Conservation (phyloP, 2,329 filamentous ascomycete genomes). For the Didymella sp. region DNA sequence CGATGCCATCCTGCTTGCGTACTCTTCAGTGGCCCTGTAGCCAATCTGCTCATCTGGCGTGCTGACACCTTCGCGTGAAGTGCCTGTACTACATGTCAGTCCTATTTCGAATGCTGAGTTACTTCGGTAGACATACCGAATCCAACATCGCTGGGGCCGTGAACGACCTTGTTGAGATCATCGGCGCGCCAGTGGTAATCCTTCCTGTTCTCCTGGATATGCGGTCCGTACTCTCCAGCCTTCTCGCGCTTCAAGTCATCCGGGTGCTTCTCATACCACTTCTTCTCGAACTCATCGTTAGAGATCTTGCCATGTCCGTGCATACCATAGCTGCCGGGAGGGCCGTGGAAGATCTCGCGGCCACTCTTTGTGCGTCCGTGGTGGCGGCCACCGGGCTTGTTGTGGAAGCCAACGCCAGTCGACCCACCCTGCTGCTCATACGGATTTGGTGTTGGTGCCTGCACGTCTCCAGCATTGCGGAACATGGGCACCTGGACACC, state of each 20-base stretch:
- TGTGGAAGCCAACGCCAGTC: conserved; percentile 60
- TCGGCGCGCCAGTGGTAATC: conserved; percentile 89
- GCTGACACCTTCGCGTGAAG: conserved; percentile 66
- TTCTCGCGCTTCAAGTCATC: conserved; percentile 78
- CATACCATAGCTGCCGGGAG: conserved; percentile 90
- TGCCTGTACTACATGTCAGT: conserved; percentile 63
- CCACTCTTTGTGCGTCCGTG: conserved; percentile 72
- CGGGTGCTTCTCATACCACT: conserved; percentile 92
- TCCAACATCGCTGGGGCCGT: conserved; percentile 63
- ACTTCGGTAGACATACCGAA: conserved; percentile 56
- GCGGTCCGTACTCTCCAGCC: conserved; percentile 67
- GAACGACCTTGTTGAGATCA: conserved; percentile 88
- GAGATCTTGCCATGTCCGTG: conserved; percentile 82
- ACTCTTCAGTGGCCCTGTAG: conserved; percentile 86
- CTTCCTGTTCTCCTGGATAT: conserved; percentile 64
- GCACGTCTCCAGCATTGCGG: conserved; percentile 89
- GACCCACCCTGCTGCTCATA: conserved; percentile 50
- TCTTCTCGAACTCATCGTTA: conserved; percentile 84
- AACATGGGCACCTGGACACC: conserved; percentile 94
- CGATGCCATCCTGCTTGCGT: conserved; percentile 76
- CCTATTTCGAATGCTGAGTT: conserved; percentile 50
- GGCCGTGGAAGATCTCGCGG: conserved; percentile 71
- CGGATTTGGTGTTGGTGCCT: conserved; percentile 85
- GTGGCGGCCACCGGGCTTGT: conserved; percentile 62
- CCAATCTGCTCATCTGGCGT: conserved; percentile 92